Evolutionary conservation across 2,329 filamentous ascomycete genomes (phyloP).

Genomic region (Penicillium italicum): DNA sequence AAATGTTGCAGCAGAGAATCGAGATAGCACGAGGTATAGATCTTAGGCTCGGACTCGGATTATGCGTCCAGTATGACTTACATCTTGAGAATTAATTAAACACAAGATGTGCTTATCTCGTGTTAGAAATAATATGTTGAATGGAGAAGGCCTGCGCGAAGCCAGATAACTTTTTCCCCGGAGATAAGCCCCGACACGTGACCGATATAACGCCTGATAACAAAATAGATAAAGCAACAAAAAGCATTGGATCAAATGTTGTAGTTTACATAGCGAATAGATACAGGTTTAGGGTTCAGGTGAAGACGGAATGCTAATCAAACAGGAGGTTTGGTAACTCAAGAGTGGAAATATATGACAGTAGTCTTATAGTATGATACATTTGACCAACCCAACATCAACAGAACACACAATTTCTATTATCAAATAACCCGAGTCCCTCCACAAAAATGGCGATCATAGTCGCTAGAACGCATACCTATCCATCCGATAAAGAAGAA

Average conservation of each 20-base stretch:
- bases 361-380: constrained; percentile 1
- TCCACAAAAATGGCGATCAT: neutral
- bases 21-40: neutral
- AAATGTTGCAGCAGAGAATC: neutral
- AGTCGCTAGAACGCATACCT: neutral
- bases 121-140: neutral
- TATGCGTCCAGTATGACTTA: neutral
- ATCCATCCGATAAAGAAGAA: neutral
- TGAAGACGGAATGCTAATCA: neutral
- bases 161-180: constrained; percentile 1
- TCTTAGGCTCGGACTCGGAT: neutral
- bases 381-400: neutral
- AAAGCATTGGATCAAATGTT: neutral
- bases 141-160: neutral
- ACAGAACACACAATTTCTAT: neutral
- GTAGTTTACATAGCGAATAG: neutral
- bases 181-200: neutral
- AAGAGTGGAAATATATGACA: constrained; percentile 2
- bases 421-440: neutral
- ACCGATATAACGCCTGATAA: neutral
- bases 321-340: neutral
- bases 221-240: neutral
- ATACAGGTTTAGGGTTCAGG: neutral
- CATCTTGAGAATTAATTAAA: neutral
- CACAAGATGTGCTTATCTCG: neutral